A percentile compares a stretch with the other conserved stretches of the same genome.
These are phyloP conservation scores for Corymbia citriodora DNA, from an alignment of 441 rosid genomes.

Conservation along the genomic window DNA sequence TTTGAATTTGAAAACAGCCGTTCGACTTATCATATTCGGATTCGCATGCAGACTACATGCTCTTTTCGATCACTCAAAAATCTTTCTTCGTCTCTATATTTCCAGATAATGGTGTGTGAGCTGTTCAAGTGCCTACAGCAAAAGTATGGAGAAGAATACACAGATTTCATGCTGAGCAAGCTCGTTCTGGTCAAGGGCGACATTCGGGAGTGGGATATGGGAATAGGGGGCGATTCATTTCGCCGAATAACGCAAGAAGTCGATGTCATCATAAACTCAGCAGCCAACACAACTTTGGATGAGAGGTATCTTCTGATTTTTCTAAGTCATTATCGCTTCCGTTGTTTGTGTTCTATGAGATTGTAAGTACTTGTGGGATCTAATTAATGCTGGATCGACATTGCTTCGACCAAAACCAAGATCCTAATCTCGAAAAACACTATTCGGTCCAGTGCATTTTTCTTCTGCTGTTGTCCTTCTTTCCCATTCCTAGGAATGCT, in stretches of 20 bases:
- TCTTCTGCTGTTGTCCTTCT: background rate
- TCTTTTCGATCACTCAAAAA: background rate
- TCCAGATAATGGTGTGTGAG: background rate
- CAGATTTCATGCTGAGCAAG: conserved; percentile 17
- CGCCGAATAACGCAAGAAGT: no score
- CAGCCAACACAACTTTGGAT: no score
- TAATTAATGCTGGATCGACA: background rate
- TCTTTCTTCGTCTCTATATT: background rate
- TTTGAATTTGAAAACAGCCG: background rate
- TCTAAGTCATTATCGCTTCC: background rate
- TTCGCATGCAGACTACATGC: background rate
- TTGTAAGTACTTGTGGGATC: background rate
- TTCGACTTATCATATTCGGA: background rate
- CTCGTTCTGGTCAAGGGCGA: conserved; percentile 23
- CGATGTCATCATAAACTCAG: no score
- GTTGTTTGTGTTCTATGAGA: background rate
- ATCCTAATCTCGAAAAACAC: background rate
- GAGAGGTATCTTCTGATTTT: no score
- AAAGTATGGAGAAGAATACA: conserved; percentile 9
- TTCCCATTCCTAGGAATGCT: background rate
- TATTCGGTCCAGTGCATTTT: background rate
- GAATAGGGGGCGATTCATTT: no score
- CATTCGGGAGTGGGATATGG: no score
- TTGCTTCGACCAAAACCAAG: background rate
- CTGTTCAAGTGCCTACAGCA: conserved; percentile 13